Evolutionary conservation across 106 monocot species (phyloP).

Genomic region (Dendrobium chrysotoxum): DNA sequence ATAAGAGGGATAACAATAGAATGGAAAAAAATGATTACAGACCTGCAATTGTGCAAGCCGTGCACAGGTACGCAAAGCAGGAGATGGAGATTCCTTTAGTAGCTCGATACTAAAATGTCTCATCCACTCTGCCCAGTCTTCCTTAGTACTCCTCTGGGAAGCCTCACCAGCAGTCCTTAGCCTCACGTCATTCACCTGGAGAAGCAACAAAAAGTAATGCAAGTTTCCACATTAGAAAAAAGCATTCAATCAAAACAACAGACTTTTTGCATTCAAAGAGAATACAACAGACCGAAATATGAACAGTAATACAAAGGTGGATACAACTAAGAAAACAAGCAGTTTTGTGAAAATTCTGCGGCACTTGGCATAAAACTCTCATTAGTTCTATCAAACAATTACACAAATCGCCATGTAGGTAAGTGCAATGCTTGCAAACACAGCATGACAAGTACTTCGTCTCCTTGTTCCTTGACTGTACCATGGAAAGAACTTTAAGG

Average conservation of each 20-base stretch:
- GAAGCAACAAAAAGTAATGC: background rate
- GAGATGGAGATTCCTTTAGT: constrained; percentile 95
- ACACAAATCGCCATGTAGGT: background rate
- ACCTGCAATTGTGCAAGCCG: constrained; percentile 98
- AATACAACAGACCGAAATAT: background rate
- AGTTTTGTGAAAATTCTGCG: background rate
- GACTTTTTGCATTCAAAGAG: background rate
- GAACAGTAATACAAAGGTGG: background rate
- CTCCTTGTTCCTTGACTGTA: background rate
- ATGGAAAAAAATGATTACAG: constrained; percentile 1
- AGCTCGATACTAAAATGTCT: constrained; percentile 99
- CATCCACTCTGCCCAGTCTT: constrained; percentile 99
- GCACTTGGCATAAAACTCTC: background rate
- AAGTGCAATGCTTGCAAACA: background rate
- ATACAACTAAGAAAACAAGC: background rate
- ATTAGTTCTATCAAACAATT: background rate
- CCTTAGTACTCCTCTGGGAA: constrained; percentile 94
- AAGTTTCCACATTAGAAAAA: background rate
- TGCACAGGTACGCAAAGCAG: constrained; percentile 91
- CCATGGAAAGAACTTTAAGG: background rate
- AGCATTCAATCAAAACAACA: background rate
- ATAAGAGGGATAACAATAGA: background rate
- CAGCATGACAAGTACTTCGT: background rate
- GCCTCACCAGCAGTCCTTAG: constrained; percentile 93
- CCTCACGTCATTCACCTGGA: constrained; percentile 84